Evolutionary conservation across 1,284 basidiomycete genomes (phyloP).

Genomic region (Agaricales sp.): DNA sequence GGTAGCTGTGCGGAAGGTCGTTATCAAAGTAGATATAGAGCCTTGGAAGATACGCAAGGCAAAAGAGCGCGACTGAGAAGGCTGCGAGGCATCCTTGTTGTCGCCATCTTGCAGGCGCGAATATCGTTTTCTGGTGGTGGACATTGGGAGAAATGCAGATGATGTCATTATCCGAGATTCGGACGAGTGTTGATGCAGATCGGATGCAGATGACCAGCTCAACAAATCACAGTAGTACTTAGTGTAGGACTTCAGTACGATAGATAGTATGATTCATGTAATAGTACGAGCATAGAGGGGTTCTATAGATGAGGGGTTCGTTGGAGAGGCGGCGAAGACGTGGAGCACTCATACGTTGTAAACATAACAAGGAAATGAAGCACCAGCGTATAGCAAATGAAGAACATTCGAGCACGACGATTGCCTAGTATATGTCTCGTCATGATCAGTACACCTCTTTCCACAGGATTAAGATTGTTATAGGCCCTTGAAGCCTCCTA

Average conservation of each 20-base stretch:
- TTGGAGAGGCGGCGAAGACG: conserved; percentile 23
- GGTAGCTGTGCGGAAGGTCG: not conserved
- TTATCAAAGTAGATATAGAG: not conserved
- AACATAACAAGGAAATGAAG: conserved; percentile 76
- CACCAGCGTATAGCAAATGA: conserved; percentile 72
- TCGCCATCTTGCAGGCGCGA: not conserved
- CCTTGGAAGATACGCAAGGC: not conserved
- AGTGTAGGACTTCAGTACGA: too few relatives aligned
- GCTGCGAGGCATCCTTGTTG: not conserved
- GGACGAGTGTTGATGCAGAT: too few relatives aligned
- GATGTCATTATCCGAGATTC: too few relatives aligned
- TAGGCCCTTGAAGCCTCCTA: conserved; percentile 92
- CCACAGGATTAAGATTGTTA: conserved; percentile 85
- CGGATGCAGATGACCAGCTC: too few relatives aligned
- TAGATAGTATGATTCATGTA: too few relatives aligned
- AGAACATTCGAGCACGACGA: conserved; percentile 72
- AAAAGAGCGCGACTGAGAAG: not conserved
- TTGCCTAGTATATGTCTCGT: conserved; percentile 85
- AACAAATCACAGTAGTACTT: too few relatives aligned
- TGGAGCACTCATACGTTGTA: conserved; percentile 64
- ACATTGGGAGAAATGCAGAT: too few relatives aligned
- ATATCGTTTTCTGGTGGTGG: not conserved
- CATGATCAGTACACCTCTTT: conserved; percentile 78
- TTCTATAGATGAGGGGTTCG: too few relatives aligned
- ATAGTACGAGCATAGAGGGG: too few relatives aligned